Base-by-base conservation (phyloP, 2,329 filamentous ascomycete genomes). In the Colletotrichum abscissum region DNA sequence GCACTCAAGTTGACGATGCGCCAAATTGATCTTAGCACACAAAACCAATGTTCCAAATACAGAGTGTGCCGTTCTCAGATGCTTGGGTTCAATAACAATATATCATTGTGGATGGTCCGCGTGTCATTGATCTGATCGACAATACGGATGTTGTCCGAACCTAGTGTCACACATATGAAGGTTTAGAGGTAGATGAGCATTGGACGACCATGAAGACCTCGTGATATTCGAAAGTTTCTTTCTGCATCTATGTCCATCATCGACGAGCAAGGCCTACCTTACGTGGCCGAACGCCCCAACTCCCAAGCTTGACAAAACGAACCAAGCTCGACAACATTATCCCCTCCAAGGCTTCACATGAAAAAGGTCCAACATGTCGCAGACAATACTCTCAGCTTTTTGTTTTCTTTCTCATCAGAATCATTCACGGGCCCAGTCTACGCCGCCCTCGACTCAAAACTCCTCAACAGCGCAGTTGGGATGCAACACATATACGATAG, bases 381-480 rank as follows among this genome's bases (percentile, higher is more conserved):
- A 55, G 67, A 66, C 60, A 73, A 65, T 70, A 28, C 60, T 66
- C 55, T 57, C 26, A 38, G 46, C 33, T 65, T 65, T 11, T 35
- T 35, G 11, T 69, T 71, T 57, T 56, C 54, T n/a, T 55, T 33
- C 22, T 68, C 67, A 19, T 62, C 26, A 62, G n/a, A 24, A 35
- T 65, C 42, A 42, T 71, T 56, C 42, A 63, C 22, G 28, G 5
- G 22, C 28, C 9, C 35, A 16, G 19, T 16, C 9, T 8, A 5
- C 26, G 26, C 8, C 46, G 12, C 11, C 5, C 14, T 35, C 49
- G n/a, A 65, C 64, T 80, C 78, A 88, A 58, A 83, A 82, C 74
- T 91, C 89, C 76, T 98, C 95, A 11, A 97, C 88, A 0, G 94
- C 94, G 80, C 94, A 97, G 84, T 98, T 98, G 72, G 97, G 97